phyloP scores from a whole-genome alignment of 441 rosid genomes.

The Populus hybrid region DNA sequence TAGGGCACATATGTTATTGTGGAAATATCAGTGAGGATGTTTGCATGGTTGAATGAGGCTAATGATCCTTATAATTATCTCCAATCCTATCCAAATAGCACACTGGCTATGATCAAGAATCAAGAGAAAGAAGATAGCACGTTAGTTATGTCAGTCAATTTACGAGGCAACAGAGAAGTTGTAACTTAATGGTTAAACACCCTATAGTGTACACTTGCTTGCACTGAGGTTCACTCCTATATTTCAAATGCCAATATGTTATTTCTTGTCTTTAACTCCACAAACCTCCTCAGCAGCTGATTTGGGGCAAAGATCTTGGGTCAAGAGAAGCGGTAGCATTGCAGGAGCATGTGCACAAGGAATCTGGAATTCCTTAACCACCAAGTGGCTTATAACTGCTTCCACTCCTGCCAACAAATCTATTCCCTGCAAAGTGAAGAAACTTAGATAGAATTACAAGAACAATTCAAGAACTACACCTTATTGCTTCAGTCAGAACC shows the following conservation, averaged over 20 bases:
- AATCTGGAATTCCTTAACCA: conserved; percentile 59
- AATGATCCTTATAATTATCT: background rate
- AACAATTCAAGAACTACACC: background rate
- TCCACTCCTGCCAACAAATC: conserved; percentile 63
- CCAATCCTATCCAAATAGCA: background rate
- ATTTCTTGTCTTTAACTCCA: conserved; percentile 15
- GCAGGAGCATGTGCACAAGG: conserved; percentile 78
- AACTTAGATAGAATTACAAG: background rate
- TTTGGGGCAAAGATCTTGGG: conserved; percentile 43
- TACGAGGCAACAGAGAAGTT: background rate
- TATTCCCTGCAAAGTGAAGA: conserved; percentile 39
- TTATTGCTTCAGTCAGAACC: background rate
- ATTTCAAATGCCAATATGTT: background rate
- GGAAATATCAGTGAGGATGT: background rate
- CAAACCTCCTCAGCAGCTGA: conserved; percentile 75
- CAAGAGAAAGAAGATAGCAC: background rate
- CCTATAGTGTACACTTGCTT: background rate
- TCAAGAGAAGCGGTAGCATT: conserved; percentile 40
- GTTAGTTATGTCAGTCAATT: background rate
- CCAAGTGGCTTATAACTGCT: conserved; percentile 61
- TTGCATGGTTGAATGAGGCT: background rate
- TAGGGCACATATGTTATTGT: background rate
- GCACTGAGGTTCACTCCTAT: conserved; percentile 7
- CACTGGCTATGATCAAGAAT: background rate
- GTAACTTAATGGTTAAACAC: background rate